Conservation (phyloP, 169 alveolate genomes). For the Plasmodium reichenowi region DNA sequence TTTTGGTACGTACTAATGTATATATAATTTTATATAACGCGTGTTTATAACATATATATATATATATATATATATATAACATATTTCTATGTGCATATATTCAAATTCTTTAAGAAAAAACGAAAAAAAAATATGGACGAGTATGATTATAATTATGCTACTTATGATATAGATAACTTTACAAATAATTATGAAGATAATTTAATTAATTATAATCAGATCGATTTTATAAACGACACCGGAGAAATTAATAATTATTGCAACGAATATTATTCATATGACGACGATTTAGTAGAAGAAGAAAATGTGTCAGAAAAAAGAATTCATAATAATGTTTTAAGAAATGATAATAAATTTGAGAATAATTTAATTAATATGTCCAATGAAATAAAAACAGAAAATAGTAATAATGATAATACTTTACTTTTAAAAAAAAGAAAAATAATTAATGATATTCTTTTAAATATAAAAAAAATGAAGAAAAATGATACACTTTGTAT, state of each 20-base stretch:
- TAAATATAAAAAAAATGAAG: slow-evolving; percentile 17
- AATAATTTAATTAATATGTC: not conserved
- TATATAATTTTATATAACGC: too few species aligned
- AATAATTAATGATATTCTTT: not conserved
- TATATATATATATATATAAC: too few species aligned
- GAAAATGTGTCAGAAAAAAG: not conserved
- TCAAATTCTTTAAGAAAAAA: not conserved
- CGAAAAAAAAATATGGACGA: slow-evolving; percentile 1
- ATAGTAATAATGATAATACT: not conserved
- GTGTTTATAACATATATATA: too few species aligned
- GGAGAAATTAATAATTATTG: not conserved
- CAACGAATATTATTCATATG: not conserved
- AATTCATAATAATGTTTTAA: not conserved
- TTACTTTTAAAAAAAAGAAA: slow-evolving; percentile 8
- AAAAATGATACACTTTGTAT: slow-evolving; percentile 1
- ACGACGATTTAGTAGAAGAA: not conserved
- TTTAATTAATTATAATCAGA: not conserved
- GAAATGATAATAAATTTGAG: not conserved
- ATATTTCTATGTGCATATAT: not conserved
- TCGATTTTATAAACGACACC: not conserved
- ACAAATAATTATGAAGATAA: slow-evolving; percentile 12
- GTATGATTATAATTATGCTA: slow-evolving; percentile 5
- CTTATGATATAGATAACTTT: slow-evolving; percentile 10
- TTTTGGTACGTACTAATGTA: too few species aligned
- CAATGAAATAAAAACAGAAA: not conserved